Base-by-base conservation (phyloP, 768 basidiomycete species). In the Lactarius trivialis region DNA sequence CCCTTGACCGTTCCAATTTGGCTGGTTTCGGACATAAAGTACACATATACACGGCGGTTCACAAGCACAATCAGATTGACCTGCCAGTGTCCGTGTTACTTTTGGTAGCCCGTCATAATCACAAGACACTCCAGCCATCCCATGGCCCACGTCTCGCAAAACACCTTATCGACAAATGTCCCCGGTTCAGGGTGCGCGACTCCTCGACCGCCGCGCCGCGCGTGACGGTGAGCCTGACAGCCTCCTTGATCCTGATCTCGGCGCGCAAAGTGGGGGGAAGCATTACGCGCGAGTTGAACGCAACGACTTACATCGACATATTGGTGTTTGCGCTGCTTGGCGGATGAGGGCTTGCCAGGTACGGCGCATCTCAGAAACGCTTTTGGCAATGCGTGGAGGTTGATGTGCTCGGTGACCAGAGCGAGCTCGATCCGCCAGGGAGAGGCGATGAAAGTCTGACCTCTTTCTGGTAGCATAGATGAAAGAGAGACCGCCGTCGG, bases 331-430 rank as follows among this genome's bases (percentile, higher is more conserved):
- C 53, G 34, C 30, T 45, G 56, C 14, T 50, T 17, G 45, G 45
- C 36, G 24, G 34, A 24, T 15, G 24, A 3, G n/a, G n/a, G 7
- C 26, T 43, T 1, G 43, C 56, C 7, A 61, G 64, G 56, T 57
- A 65, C 36, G 8, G 45, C 30, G 7, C 34, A 2, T 53, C 30
- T 2, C 56, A 65, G 60, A 37, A 63, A 58, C 4, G 56, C 61
- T 26, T 65, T 65, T 36, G 64, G 64, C 37, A 55, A 51, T 26
- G 61, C 64, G 48, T 30, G 37, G 51, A 63, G 33, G 0, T 43
- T 48, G 19, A 65, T 17, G 45, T 53, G 30, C 4, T 28, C 33
- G 34, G 32, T 45, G 45, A n/a, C n/a, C n/a, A n/a, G n/a, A n/a
- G n/a, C n/a, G n/a, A n/a, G n/a, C n/a, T n/a, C n/a, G n/a, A n/a